Base-by-base conservation (phyloP, 2,329 filamentous ascomycete species). In the Rhynchosporium agropyri region DNA sequence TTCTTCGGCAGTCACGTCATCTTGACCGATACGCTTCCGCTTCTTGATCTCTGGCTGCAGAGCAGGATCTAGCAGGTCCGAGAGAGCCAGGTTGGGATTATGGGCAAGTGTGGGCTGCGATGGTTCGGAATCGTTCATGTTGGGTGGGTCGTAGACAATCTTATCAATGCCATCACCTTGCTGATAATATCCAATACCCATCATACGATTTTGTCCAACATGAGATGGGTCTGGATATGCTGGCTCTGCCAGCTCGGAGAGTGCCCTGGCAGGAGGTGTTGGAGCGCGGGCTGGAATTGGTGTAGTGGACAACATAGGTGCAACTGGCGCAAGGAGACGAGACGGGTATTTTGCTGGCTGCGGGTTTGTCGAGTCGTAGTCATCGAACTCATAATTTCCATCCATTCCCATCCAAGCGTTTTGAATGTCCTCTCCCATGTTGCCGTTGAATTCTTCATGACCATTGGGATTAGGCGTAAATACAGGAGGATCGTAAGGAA, bases 101-200 rank as follows among this genome's bases (percentile, higher is more conserved):
- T 60, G 63, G 15, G 59, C 40, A 42, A 50, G 63, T 2, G 51
- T 42, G 1, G 49, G 36, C 31, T 59, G 60, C 4, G 64, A 60
- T 6, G 59, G n/a, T 13, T 68, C 62, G 43, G 64, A 61, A 9
- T 48, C 64, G 59, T 69, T 54, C 10, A 62, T 48, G 51, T 67
- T 64, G 12, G 72, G 72, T 29, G 67, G 62, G 63, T 73, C 70
- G 42, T 71, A 74, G 15, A 73, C 62, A 61, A 75, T 75, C 46
- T 63, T 70, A 50, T 75, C 73, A 38, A 65, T 50, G 26, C 68
- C 68, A 61, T 68, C 68, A 20, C 61, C 67, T 63, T 70, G 65
- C 50, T 72, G 70, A 54, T 72, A 74, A 62, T 71, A 73, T 13
- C 70, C 72, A 42, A 69, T 66, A 33, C 72, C 71, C 69, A 74